phyloP scores from a whole-genome alignment of 805 yeast species.

The Candida gorgasii region DNA sequence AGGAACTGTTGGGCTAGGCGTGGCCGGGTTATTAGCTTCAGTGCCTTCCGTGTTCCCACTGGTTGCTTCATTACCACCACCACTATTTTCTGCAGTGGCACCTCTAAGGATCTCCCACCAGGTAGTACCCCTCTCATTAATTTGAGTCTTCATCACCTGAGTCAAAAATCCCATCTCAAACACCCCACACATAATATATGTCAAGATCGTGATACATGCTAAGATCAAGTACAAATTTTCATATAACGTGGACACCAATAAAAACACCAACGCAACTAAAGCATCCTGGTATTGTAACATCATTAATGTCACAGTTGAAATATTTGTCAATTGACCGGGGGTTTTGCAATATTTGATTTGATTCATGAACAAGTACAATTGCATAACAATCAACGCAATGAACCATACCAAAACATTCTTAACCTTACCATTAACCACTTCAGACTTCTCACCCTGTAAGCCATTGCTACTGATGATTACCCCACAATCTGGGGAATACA shows the following conservation, averaged over 20 bases:
- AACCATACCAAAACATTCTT: slow-evolving; percentile 47
- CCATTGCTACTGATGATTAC: slow-evolving; percentile 36
- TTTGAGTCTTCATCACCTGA: slow-evolving; percentile 65
- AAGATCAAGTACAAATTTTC: slow-evolving; percentile 64
- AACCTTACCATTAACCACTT: slow-evolving; percentile 39
- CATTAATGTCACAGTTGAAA: slow-evolving; percentile 57
- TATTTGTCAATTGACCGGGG: slow-evolving; percentile 74
- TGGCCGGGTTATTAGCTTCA: too few species aligned
- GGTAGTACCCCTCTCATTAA: slow-evolving; percentile 67
- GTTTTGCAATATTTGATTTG: slow-evolving; percentile 76
- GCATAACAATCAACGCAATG: slow-evolving; percentile 44
- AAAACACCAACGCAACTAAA: slow-evolving; percentile 58
- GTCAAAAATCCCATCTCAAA: slow-evolving; percentile 77
- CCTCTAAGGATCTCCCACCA: slow-evolving; percentile 70
- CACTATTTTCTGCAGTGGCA: slow-evolving; percentile 18
- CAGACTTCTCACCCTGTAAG: slow-evolving; percentile 58
- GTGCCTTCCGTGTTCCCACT: too few species aligned
- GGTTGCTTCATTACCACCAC: background rate
- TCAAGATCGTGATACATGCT: slow-evolving; percentile 66
- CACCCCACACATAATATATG: slow-evolving; percentile 67
- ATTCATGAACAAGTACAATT: slow-evolving; percentile 57
- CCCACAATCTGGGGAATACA: slow-evolving; percentile 92
- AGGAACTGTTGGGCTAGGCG: slow-evolving; percentile 5
- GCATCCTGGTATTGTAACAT: slow-evolving; percentile 75
- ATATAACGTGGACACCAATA: slow-evolving; percentile 57